These are phyloP conservation scores for Phytophthora palmivora DNA, from an alignment of 352 stramenopile species.

Conservation along the genomic window DNA sequence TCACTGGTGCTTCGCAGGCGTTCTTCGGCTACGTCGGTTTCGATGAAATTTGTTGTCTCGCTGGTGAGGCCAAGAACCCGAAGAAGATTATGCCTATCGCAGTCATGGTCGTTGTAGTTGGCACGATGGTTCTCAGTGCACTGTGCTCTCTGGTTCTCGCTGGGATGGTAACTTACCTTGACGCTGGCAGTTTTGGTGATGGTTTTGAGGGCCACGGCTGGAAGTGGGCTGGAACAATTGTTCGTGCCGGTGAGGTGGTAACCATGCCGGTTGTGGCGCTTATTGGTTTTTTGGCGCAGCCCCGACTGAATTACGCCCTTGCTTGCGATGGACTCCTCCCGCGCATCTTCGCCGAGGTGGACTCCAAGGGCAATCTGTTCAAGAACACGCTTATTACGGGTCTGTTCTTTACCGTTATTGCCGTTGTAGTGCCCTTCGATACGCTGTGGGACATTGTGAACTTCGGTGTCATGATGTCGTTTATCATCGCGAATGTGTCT, in stretches of 20 bases:
- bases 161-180: slow-evolving; percentile 71
- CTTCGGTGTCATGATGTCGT: slow-evolving; percentile 87
- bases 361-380: slow-evolving; percentile 83
- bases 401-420: slow-evolving; percentile 71
- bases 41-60: slow-evolving; percentile 93
- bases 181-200: slow-evolving; percentile 52
- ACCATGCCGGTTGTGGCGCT: slow-evolving; percentile 96
- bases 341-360: slow-evolving; percentile 85
- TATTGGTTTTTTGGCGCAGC: slow-evolving; percentile 94
- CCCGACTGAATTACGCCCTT: slow-evolving; percentile 93
- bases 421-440: slow-evolving; percentile 79
- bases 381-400: slow-evolving; percentile 78
- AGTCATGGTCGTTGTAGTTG: slow-evolving; percentile 80
- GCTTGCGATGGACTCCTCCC: slow-evolving; percentile 94
- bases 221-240: slow-evolving; percentile 57
- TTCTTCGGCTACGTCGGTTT: slow-evolving; percentile 96
- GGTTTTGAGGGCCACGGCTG: slow-evolving; percentile 57
- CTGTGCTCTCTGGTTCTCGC: slow-evolving; percentile 88
- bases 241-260: slow-evolving; percentile 66
- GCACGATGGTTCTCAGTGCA: slow-evolving; percentile 70
- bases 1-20: slow-evolving; percentile 84
- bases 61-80: slow-evolving; percentile 80
- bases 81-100: slow-evolving; percentile 80
- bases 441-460: slow-evolving; percentile 88
- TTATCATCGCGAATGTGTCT: slow-evolving; percentile 84